A percentile compares a stretch with the other conserved stretches of the same genome.
Evolutionary conservation across 495 filamentous ascomycete species (phyloP).

Genomic region (Xeromyces bisporus): DNA sequence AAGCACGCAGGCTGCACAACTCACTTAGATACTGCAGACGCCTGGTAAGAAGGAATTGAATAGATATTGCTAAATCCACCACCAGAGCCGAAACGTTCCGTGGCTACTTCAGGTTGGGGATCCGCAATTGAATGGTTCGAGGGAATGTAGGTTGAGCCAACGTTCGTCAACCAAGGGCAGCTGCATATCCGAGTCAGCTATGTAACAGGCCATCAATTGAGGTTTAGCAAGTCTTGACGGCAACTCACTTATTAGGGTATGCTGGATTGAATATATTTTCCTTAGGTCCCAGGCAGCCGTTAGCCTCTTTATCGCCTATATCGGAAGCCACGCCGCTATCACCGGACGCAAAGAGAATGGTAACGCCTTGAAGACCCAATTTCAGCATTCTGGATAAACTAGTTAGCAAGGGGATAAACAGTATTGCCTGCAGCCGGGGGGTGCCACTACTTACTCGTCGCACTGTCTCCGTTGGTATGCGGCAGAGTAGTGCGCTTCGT

Average conservation of each 20-base stretch:
- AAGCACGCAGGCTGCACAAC: no score
- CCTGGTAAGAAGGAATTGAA: not conserved
- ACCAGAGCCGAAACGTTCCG: not conserved
- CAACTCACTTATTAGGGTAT: not conserved
- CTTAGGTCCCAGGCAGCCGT: conserved; percentile 3
- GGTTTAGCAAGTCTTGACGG: no score
- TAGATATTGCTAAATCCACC: not conserved
- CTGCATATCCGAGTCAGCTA: no score
- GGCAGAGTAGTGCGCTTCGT: conserved; percentile 18
- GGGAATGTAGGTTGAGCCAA: conserved; percentile 24
- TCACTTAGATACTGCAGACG: conserved; percentile 1
- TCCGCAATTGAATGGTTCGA: conserved; percentile 9
- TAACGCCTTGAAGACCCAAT: conserved; percentile 26
- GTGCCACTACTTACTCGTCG: conserved; percentile 12
- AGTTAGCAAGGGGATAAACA: not conserved
- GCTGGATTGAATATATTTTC: conserved; percentile 1
- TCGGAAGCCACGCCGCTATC: conserved; percentile 23
- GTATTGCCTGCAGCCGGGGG: not conserved
- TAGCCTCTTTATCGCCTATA: no score
- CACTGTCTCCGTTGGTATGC: conserved; percentile 23
- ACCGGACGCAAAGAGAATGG: conserved; percentile 23
- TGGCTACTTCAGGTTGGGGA: not conserved
- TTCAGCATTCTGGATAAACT: conserved; percentile 19
- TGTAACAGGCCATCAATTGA: no score
- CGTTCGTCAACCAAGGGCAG: conserved; percentile 30